Conservation (phyloP, 495 filamentous ascomycete species). For the Podospora bellae-mahoneyi region DNA sequence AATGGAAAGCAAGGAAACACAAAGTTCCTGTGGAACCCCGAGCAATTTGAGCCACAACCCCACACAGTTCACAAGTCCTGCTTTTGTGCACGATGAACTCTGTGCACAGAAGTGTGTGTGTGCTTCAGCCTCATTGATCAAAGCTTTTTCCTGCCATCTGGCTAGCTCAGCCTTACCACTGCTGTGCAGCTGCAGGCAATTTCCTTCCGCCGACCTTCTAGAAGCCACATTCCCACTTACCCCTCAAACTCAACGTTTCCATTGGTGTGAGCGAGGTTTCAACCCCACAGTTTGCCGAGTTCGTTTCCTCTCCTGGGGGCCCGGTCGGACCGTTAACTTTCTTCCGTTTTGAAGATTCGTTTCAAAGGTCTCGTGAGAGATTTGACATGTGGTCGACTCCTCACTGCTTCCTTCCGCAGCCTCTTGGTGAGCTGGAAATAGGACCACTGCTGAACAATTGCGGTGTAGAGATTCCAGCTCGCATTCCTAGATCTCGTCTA, state of each 20-base stretch:
- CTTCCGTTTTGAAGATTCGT: background rate
- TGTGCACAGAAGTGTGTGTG: slow-evolving; percentile 11
- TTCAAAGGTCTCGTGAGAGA: background rate
- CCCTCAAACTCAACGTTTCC: background rate
- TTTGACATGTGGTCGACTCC: background rate
- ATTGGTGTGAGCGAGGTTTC: background rate
- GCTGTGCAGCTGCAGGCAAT: slow-evolving; percentile 24
- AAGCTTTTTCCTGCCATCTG: background rate
- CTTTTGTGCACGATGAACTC: slow-evolving; percentile 11
- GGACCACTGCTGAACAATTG: background rate
- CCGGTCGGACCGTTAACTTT: background rate
- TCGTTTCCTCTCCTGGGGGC: background rate
- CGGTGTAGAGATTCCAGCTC: background rate
- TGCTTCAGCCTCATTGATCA: slow-evolving; percentile 19
- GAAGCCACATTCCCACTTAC: slow-evolving; percentile 16
- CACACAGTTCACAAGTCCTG: slow-evolving; percentile 9
- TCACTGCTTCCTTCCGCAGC: background rate
- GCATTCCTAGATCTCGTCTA: background rate
- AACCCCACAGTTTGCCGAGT: background rate
- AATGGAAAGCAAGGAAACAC: slow-evolving; percentile 2
- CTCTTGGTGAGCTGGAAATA: background rate
- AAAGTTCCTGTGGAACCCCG: background rate
- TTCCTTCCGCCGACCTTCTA: slow-evolving; percentile 25
- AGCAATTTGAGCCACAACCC: slow-evolving; percentile 4
- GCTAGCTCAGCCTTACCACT: slow-evolving; percentile 31